These are phyloP conservation scores for Eustoma russellianum DNA, from an alignment of 257 asterid genomes.

Conservation along the genomic window DNA sequence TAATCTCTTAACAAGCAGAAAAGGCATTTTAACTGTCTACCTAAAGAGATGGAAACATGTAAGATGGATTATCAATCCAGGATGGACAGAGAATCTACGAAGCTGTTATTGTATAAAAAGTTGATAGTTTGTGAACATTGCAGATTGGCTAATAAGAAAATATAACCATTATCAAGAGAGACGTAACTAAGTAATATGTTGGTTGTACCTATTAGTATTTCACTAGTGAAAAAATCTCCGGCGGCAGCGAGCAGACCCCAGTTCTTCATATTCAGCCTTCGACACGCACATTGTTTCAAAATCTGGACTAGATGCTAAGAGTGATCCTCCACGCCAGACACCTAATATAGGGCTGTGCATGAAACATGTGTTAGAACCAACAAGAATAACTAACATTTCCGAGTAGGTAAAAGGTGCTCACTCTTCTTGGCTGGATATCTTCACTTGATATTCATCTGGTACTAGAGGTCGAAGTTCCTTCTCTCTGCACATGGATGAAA, in stretches of 20 bases:
- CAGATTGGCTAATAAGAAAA: no score
- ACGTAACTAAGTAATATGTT: neutral
- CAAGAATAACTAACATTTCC: constrained; percentile 5
- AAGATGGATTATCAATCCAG: no score
- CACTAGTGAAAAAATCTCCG: constrained; percentile 74
- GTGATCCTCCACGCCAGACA: constrained; percentile 98
- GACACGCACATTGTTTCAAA: constrained; percentile 92
- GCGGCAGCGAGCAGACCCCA: constrained; percentile 84
- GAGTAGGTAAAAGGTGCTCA: constrained; percentile 26
- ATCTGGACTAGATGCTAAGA: constrained; percentile 93
- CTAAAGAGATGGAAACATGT: no score
- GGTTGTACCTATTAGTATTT: neutral
- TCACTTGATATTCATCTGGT: constrained; percentile 69
- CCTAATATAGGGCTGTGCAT: constrained; percentile 77
- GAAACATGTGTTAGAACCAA: constrained; percentile 6
- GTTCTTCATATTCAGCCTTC: constrained; percentile 93
- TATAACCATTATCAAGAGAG: neutral
- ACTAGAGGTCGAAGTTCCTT: constrained; percentile 93
- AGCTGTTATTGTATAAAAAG: no score
- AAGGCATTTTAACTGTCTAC: no score
- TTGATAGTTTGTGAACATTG: no score
- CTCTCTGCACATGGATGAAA: constrained; percentile 42
- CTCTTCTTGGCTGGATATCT: constrained; percentile 86
- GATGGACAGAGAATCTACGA: no score
- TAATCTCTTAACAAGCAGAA: no score